phyloP scores from a whole-genome alignment of 1,139 yeast genomes.

The Nematodospora anomalae region DNA sequence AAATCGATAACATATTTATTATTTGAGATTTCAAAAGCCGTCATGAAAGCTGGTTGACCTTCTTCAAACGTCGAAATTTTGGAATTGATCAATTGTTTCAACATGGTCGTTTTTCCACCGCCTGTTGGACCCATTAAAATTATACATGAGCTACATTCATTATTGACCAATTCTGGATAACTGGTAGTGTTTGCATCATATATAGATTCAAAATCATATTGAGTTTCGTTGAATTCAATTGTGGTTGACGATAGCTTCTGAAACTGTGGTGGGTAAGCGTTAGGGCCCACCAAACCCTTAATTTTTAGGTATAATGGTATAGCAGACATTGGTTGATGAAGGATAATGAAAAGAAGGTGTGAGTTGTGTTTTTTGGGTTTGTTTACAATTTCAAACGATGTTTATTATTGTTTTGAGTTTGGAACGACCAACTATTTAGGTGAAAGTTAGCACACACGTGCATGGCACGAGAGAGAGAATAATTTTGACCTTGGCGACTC shows the following conservation, averaged over 20 bases:
- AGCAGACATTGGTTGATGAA: conserved; percentile 9
- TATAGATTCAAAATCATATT: conserved; percentile 24
- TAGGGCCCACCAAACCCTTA: conserved; percentile 15
- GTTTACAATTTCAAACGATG: conserved; percentile 4
- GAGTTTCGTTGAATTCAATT: conserved; percentile 22
- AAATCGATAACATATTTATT: conserved; percentile 30
- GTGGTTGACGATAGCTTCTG: conserved; percentile 15
- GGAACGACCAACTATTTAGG: background rate
- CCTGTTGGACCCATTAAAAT: conserved; percentile 37
- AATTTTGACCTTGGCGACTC: no score
- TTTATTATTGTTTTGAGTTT: background rate
- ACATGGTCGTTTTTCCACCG: conserved; percentile 35
- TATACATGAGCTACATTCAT: conserved; percentile 17
- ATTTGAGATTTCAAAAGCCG: conserved; percentile 33
- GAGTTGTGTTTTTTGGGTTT: background rate
- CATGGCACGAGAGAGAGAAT: no score
- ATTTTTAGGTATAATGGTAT: conserved; percentile 29
- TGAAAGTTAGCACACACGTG: no score
- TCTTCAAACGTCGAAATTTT: conserved; percentile 11
- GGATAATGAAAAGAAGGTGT: background rate
- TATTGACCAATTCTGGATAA: conserved; percentile 17
- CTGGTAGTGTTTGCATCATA: conserved; percentile 13
- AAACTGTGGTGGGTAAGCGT: conserved; percentile 8
- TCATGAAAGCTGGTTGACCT: conserved; percentile 16
- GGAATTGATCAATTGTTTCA: conserved; percentile 18